Percentiles rank a stretch among this genome's conserved stretches.
Conservation (phyloP, 148 eudicot species). For the Rhododendron griersonianum region DNA sequence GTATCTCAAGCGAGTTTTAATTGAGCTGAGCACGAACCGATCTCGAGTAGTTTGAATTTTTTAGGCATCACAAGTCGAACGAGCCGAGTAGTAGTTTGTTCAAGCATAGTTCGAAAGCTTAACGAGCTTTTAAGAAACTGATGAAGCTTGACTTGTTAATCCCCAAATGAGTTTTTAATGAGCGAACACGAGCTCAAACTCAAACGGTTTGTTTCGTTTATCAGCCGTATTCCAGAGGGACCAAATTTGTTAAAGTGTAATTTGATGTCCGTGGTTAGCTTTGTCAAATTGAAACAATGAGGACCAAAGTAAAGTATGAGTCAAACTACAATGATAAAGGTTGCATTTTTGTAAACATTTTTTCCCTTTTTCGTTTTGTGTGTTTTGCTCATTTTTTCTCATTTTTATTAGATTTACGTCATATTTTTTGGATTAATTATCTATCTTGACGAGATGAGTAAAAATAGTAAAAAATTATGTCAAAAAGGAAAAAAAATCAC, state of each 20-base stretch:
- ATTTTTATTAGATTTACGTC: no score
- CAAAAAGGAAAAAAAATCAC: no score
- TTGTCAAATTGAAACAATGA: neutral
- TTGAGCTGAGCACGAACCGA: no score
- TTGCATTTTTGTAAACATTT: no score
- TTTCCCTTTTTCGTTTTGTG: no score
- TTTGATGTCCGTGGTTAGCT: neutral
- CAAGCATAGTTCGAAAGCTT: neutral
- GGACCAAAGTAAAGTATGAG: neutral
- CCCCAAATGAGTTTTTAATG: neutral
- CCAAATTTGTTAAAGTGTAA: neutral
- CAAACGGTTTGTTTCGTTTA: neutral
- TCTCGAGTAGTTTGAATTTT: neutral
- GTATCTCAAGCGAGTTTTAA: neutral
- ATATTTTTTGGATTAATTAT: no score
- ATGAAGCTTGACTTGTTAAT: neutral
- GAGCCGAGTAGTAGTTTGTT: neutral
- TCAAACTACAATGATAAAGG: neutral
- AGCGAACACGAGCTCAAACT: neutral
- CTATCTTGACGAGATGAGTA: rapidly evolving
- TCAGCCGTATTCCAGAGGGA: neutral
- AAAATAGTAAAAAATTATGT: no score
- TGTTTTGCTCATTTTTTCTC: no score
- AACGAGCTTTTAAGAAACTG: neutral
- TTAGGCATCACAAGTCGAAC: no score